phyloP scores from a whole-genome alignment of 257 asterid species.

The Rauvolfia tetraphylla region DNA sequence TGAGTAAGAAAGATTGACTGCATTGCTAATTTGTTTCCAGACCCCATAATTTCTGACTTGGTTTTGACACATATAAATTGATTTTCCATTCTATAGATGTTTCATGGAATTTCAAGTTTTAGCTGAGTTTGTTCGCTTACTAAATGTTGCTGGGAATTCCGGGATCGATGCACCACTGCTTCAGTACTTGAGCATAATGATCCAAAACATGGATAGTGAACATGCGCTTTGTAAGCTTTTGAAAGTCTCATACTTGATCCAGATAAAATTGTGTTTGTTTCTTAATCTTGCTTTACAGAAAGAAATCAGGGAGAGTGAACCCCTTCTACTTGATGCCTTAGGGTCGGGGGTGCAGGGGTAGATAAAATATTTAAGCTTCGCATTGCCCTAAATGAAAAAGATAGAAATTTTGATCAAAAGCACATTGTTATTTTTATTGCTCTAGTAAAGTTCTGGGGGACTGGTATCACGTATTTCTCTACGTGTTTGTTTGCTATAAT shows the following conservation, averaged over 20 bases:
- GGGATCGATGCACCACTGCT: conserved; percentile 21
- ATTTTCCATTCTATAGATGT: conserved; percentile 14
- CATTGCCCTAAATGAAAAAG: neutral
- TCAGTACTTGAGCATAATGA: conserved; percentile 27
- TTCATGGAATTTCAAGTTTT: conserved; percentile 27
- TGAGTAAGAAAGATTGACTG: conserved; percentile 7
- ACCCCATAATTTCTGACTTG: neutral
- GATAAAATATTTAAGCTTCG: neutral
- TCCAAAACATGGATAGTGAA: conserved; percentile 19
- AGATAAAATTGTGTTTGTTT: neutral
- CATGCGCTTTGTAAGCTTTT: conserved; percentile 21
- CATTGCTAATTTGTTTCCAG: neutral
- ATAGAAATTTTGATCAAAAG: neutral
- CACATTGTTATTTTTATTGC: neutral
- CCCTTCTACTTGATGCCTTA: neutral
- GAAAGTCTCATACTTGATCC: neutral
- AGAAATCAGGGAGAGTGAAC: neutral
- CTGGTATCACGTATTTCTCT: neutral
- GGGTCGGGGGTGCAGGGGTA: neutral
- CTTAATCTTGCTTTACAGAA: conserved; percentile 3
- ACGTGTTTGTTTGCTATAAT: neutral
- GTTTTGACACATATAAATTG: neutral
- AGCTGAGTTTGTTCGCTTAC: conserved; percentile 16
- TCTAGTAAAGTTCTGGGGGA: neutral
- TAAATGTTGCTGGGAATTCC: conserved; percentile 13